Percentiles rank a stretch among this genome's conserved stretches.
Conservation (phyloP, 140 eudicot genomes). For the Flaveria floridana region DNA sequence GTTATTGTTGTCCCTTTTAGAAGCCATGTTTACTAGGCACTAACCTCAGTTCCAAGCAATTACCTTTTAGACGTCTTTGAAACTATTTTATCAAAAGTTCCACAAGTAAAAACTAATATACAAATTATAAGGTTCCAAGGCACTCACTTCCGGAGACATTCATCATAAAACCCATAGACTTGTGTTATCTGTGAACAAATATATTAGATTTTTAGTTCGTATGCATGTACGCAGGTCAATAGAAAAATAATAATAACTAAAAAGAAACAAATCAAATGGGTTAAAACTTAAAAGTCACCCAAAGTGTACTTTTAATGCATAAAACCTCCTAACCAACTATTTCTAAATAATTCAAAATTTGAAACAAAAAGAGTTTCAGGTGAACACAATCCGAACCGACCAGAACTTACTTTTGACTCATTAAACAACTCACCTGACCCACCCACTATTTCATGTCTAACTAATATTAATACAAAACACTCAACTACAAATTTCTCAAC, state of each 20-base stretch:
- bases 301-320: not conserved
- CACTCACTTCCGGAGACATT: constrained; percentile 89
- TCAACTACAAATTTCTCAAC: not conserved
- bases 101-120: not conserved
- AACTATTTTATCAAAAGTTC: constrained; percentile 4
- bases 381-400: not conserved
- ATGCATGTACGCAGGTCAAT: not conserved
- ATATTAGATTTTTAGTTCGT: not conserved
- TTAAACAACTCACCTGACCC: not conserved
- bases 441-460: not conserved
- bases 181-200: constrained; percentile 58
- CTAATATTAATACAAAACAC: not conserved
- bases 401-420: not conserved
- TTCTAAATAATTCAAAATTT: not conserved
- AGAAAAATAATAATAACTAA: not conserved
- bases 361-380: not conserved
- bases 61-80: not conserved
- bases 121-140: constrained; percentile 11
- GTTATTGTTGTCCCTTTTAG: not conserved
- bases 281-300: not conserved
- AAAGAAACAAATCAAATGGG: not conserved
- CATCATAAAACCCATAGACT: constrained; percentile 93
- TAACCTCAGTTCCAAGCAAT: not conserved
- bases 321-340: not conserved
- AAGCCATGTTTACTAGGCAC: not conserved